These are phyloP conservation scores for Shiraia bambusicola DNA, from an alignment of 2,329 filamentous ascomycete genomes.

Conservation along the genomic window DNA sequence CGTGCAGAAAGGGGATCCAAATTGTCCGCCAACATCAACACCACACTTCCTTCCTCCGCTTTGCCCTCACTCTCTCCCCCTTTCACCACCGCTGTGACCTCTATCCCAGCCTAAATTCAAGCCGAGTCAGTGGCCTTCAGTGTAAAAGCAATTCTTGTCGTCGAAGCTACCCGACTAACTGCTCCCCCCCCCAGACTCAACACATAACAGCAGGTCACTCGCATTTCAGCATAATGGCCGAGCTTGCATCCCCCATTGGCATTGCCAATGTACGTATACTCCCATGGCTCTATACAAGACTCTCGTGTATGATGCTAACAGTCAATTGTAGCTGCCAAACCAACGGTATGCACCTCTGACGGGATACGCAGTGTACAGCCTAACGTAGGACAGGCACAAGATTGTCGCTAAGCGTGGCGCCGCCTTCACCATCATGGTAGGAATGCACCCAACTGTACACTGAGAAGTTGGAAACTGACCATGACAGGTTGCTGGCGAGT, in stretches of 20 bases:
- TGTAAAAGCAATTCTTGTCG: not conserved
- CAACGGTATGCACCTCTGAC: constrained; percentile 56
- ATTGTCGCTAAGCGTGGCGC: constrained; percentile 84
- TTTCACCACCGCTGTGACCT: not conserved
- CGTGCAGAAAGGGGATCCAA: constrained; percentile 45
- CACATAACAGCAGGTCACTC: constrained; percentile 21
- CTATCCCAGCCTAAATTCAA: not conserved
- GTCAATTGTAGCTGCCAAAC: constrained; percentile 60
- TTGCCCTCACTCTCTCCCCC: not conserved
- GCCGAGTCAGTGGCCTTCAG: not conserved
- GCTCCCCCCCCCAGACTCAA: constrained; percentile 16
- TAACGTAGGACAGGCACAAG: constrained; percentile 60
- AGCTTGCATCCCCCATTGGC: constrained; percentile 68
- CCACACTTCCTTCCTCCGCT: constrained; percentile 5
- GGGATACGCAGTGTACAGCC: constrained; percentile 22
- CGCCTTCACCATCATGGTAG: constrained; percentile 98
- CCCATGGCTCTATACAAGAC: constrained; percentile 1
- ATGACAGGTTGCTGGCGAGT: constrained; percentile 90
- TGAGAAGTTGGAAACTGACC: constrained; percentile 25
- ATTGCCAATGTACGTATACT: constrained; percentile 67
- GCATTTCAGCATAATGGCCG: constrained; percentile 55
- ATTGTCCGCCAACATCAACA: constrained; percentile 37
- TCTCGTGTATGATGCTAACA: constrained; percentile 35
- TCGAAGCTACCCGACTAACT: constrained; percentile 20
- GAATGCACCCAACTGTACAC: constrained; percentile 19